phyloP scores from a whole-genome alignment of 2,329 filamentous ascomycete genomes.

The Fusarium beomiforme region DNA sequence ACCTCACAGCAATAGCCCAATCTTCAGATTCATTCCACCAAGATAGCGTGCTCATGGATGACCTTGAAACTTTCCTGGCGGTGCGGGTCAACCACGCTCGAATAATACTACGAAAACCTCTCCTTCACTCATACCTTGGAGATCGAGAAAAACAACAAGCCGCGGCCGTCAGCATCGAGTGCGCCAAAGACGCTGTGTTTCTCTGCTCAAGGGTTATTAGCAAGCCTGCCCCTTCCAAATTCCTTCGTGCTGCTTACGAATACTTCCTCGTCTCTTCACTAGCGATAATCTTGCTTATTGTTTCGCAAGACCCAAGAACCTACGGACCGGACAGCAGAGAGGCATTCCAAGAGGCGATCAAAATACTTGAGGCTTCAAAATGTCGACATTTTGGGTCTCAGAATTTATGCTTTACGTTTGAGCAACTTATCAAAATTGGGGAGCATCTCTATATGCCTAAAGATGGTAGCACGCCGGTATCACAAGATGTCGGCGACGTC shows the following conservation, averaged over 20 bases:
- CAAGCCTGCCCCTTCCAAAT: background rate
- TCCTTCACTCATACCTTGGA: background rate
- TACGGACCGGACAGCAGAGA: background rate
- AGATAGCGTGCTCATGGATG: background rate
- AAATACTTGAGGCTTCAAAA: background rate
- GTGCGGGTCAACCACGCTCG: background rate
- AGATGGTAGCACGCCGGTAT: accelerated
- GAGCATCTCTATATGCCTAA: background rate
- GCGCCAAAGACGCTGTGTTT: accelerated
- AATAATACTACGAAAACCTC: background rate
- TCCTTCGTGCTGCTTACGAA: background rate
- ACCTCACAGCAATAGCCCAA: accelerated
- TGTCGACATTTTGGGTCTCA: background rate
- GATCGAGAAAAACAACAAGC: background rate
- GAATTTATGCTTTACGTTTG: background rate
- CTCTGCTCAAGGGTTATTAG: background rate
- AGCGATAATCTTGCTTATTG: background rate
- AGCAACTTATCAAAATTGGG: background rate
- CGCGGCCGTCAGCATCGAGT: background rate
- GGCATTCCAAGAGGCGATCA: background rate
- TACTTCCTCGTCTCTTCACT: background rate
- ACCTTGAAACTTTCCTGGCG: background rate
- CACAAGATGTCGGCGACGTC: background rate
- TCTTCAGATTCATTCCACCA: accelerated
- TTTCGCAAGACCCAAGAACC: background rate